Percentiles rank a stretch among this genome's conserved stretches.
Conservation (phyloP, 352 stramenopile species). For the Phytophthora agathidicida region DNA sequence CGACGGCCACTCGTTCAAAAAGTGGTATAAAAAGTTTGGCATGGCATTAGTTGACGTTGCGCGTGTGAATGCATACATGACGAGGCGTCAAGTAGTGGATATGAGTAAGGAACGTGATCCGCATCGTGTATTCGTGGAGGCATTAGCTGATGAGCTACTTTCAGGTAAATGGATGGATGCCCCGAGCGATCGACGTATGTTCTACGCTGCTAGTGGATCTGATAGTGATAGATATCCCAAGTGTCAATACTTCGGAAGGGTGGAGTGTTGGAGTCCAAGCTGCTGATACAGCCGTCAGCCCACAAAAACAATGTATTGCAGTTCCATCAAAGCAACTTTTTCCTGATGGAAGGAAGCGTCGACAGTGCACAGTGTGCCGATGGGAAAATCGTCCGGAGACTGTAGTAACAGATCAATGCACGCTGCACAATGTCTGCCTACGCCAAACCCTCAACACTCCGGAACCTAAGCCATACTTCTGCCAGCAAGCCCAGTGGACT, state of each 20-base stretch:
- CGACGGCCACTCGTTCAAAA: slow-evolving; percentile 37
- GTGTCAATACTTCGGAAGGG: too few relatives aligned
- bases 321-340: slow-evolving; percentile 6
- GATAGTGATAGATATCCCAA: too few relatives aligned
- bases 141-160: not conserved
- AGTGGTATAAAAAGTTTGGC: slow-evolving; percentile 40
- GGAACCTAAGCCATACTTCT: not conserved
- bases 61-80: slow-evolving; percentile 28
- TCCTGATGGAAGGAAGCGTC: not conserved
- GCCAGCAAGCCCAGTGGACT: not conserved
- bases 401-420: slow-evolving; percentile 1
- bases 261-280: too few relatives aligned
- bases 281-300: too few relatives aligned
- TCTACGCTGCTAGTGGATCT: too few relatives aligned
- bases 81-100: slow-evolving; percentile 7
- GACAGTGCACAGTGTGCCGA: not conserved
- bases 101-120: slow-evolving; percentile 2
- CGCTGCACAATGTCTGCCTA: slow-evolving; percentile 4
- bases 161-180: slow-evolving; percentile 2
- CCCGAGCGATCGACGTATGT: slow-evolving; percentile 1
- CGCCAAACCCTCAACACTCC: not conserved
- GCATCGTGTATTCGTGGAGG: slow-evolving; percentile 2
- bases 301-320: not conserved
- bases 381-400: not conserved
- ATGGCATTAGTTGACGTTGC: slow-evolving; percentile 35